phyloP scores from a whole-genome alignment of 805 yeast genomes.

The Ogataea salicorniae region DNA sequence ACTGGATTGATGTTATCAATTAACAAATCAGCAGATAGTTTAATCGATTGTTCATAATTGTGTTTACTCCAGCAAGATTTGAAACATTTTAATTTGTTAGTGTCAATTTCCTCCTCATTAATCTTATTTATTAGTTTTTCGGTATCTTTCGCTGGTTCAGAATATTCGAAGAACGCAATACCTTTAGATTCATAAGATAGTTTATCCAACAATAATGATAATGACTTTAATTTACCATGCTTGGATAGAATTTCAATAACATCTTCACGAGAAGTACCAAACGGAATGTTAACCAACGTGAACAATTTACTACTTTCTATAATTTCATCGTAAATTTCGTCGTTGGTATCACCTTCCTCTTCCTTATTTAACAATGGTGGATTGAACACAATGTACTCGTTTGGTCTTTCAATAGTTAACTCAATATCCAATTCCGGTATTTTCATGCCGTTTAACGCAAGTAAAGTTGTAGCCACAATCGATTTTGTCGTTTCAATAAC shows the following conservation, averaged over 20 bases:
- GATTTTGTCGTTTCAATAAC: slow-evolving; percentile 49
- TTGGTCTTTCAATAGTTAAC: slow-evolving; percentile 38
- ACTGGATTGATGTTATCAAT: slow-evolving; percentile 8
- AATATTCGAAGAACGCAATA: slow-evolving; percentile 49
- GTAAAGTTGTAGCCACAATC: slow-evolving; percentile 50
- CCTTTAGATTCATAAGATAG: slow-evolving; percentile 51
- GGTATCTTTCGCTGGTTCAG: slow-evolving; percentile 8
- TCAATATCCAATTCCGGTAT: slow-evolving; percentile 29
- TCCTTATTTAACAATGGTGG: slow-evolving; percentile 34
- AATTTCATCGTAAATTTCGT: slow-evolving; percentile 36
- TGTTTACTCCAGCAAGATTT: slow-evolving; percentile 34
- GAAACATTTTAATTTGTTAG: slow-evolving; percentile 31
- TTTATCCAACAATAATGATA: slow-evolving; percentile 42
- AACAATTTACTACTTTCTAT: slow-evolving; percentile 26
- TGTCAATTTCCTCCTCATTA: slow-evolving; percentile 32
- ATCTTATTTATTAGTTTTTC: slow-evolving; percentile 30
- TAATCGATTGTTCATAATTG: slow-evolving; percentile 18
- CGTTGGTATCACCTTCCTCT: slow-evolving; percentile 35
- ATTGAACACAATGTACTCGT: slow-evolving; percentile 32
- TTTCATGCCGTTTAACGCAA: slow-evolving; percentile 36
- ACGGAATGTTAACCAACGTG: slow-evolving; percentile 39
- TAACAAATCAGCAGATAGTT: slow-evolving; percentile 18
- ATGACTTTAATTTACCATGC: slow-evolving; percentile 35
- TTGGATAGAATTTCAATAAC: slow-evolving; percentile 37
- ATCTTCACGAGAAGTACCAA: slow-evolving; percentile 37